Conservation (phyloP, 495 filamentous ascomycete species). For the Aspergillus cristatus region DNA sequence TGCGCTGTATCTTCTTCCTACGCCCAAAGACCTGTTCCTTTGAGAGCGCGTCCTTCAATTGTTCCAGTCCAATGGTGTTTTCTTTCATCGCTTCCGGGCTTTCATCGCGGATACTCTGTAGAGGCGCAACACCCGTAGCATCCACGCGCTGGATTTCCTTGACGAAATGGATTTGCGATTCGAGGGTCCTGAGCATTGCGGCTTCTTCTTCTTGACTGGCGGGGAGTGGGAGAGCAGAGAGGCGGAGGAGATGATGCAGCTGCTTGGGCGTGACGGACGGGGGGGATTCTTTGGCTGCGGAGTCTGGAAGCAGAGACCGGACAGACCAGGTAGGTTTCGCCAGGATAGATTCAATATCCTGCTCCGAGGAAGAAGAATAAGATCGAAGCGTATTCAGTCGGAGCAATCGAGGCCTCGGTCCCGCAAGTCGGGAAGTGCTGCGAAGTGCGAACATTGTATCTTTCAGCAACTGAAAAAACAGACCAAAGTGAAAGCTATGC, state of each 20-base stretch:
- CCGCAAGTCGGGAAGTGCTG: slow-evolving; percentile 9
- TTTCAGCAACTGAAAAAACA: background rate
- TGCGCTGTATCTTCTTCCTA: slow-evolving; percentile 35
- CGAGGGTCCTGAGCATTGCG: slow-evolving; percentile 60
- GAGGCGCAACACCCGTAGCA: slow-evolving; percentile 59
- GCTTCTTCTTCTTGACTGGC: slow-evolving; percentile 45
- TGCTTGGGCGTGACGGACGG: slow-evolving; percentile 40
- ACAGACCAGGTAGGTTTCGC: slow-evolving; percentile 79
- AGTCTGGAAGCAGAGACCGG: slow-evolving; percentile 56
- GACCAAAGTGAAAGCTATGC: background rate
- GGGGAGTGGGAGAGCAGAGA: slow-evolving; percentile 80
- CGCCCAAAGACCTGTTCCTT: slow-evolving; percentile 47
- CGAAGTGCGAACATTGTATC: slow-evolving; percentile 10
- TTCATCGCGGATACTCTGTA: slow-evolving; percentile 78
- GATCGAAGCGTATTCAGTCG: slow-evolving; percentile 4
- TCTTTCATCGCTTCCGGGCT: slow-evolving; percentile 45
- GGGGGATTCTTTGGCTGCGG: slow-evolving; percentile 17
- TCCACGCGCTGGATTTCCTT: slow-evolving; percentile 71
- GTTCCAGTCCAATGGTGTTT: slow-evolving; percentile 42
- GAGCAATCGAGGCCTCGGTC: slow-evolving; percentile 8
- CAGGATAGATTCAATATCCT: slow-evolving; percentile 48
- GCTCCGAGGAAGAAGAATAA: slow-evolving; percentile 20
- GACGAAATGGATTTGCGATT: slow-evolving; percentile 84
- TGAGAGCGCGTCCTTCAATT: slow-evolving; percentile 41
- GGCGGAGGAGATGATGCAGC: slow-evolving; percentile 77